Base-by-base conservation (phyloP, 306 rosid genomes). In the Pyrus communis region DNA sequence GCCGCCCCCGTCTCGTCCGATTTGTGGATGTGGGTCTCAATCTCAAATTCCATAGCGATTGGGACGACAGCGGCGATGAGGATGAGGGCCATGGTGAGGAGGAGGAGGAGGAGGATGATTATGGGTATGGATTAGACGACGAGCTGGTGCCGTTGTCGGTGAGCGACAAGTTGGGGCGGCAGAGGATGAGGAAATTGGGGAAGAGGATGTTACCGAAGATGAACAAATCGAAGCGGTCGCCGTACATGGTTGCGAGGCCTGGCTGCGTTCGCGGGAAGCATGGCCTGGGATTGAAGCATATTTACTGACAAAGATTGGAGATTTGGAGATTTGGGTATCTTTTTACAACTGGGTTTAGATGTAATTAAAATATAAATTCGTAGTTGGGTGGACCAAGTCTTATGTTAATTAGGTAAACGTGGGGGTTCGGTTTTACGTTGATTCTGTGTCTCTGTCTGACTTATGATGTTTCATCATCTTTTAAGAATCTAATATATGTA, bases 141-240 rank as follows among this genome's bases (percentile, higher is more conserved):
- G 98, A 93, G 81, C 91, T 93, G 42, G 89, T 93, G 82, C 97
- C 98, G 4, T 91, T 97, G 97, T 78, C 85, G 22, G 92, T 91
- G 22, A 78, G 92, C 69, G 78, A 70, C 38, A 91, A 86, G 60
- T 62, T 91, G 25, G 91, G 84, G 82, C 80, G 97, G 76, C 85
- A 93, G 85, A 88, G 97, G 85, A 89, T 93, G 97, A 93, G 96
- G 84, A 93, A 93, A 43, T 80, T 90, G 77, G 98, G 98, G 87
- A 91, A 91, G 82, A 89, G 97, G 87, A 87, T 77, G 9, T 89
- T 79, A 77, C 43, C 96, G 55, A 93, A 85, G 83, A 88, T 88
- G 92, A 66, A 78, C 28, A 86, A 67, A 75, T 89, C 97, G 1
- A 93, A 89, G 79, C 86, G 81, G 51, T 79, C 87, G 5, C 91